phyloP scores from a whole-genome alignment of 805 yeast species.

The Wickerhamiella australiensis region DNA sequence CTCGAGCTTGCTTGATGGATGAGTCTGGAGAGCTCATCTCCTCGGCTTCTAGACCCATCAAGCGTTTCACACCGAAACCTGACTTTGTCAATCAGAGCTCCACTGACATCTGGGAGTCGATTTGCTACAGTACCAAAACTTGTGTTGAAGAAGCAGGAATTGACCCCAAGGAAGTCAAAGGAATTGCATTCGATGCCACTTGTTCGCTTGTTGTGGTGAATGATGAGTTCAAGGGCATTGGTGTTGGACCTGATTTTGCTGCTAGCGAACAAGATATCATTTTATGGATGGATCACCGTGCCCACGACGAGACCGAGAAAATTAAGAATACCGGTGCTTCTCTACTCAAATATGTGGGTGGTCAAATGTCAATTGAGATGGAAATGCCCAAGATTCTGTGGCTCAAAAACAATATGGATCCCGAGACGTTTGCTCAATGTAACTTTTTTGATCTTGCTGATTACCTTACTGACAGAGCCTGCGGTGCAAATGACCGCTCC shows the following conservation, averaged over 20 bases:
- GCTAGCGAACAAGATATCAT: conserved; percentile 69
- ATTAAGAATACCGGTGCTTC: conserved; percentile 74
- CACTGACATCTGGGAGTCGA: conserved; percentile 77
- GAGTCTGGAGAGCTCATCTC: conserved; percentile 62
- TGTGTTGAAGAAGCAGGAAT: conserved; percentile 65
- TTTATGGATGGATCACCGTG: conserved; percentile 98
- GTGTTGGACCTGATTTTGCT: conserved; percentile 83
- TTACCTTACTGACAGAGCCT: conserved; percentile 80
- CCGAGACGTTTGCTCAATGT: conserved; percentile 41
- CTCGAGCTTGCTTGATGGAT: conserved; percentile 86
- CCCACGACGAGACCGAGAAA: conserved; percentile 61
- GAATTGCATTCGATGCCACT: conserved; percentile 95
- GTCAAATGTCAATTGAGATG: conserved; percentile 96
- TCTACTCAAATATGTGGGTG: conserved; percentile 85
- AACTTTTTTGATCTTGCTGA: conserved; percentile 91
- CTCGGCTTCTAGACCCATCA: conserved; percentile 66
- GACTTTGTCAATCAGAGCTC: conserved; percentile 68
- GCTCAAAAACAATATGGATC: conserved; percentile 77
- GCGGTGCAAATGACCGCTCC: conserved; percentile 76
- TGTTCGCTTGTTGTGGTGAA: conserved; percentile 81
- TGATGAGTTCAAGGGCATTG: conserved; percentile 59
- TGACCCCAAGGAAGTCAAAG: conserved; percentile 54
- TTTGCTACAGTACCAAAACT: conserved; percentile 67
- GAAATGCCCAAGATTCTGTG: conserved; percentile 95
- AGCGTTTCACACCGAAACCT: conserved; percentile 37